Evolutionary conservation across 2,329 filamentous ascomycete genomes (phyloP), one percentile per base, ranked within the genome.

Genomic region (Monosporascus sp.): DNA sequence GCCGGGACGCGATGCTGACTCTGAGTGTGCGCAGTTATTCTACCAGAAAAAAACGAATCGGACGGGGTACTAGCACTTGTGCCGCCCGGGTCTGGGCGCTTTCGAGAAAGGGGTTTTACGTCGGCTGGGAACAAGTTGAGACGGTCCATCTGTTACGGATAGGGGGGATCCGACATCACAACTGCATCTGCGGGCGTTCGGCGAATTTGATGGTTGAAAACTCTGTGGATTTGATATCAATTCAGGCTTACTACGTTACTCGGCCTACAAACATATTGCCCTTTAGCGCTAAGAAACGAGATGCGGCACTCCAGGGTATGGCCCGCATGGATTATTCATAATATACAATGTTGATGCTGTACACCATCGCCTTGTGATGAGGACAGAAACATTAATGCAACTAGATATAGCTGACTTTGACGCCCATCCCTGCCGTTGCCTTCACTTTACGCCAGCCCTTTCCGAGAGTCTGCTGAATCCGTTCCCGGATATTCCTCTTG

Each of bases 331-430:
- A 59, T 58, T 57, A 50, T 59, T 59, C 53, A 56, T 61, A 60
- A 58, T 63, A 48, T 62, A 61, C 57, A 61, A 48, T 58, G 48
- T 55, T 53, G 57, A 52, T 53, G 52, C 57, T 52, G 17, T 19
- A 40, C 19, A 20, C 17, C 17, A 58, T 56, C 54, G 52, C 26
- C 40, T 49, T 58, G 50, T 51, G 27, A 43, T 46, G 37, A 36
- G 24, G 38, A 50, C 17, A 56, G 31, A 9, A 49, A 45, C n/a
- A n/a, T 34, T 20, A 45, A n/a, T 31, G 46, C 26, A 41, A 58
- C 78, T 73, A 97, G 56, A 99, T 95, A 74, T 97, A 97, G 69
- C 89, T 96, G 65, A 97, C 92, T 76, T 97, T 97, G 59, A 95
- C 89, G 2, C 93, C 94, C 93, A 97, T 97, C 2, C 92, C 92